Percentiles rank a stretch among this genome's conserved stretches.
phyloP scores from a whole-genome alignment of 2,329 filamentous ascomycete species.

The Nigrograna mackinnonii region DNA sequence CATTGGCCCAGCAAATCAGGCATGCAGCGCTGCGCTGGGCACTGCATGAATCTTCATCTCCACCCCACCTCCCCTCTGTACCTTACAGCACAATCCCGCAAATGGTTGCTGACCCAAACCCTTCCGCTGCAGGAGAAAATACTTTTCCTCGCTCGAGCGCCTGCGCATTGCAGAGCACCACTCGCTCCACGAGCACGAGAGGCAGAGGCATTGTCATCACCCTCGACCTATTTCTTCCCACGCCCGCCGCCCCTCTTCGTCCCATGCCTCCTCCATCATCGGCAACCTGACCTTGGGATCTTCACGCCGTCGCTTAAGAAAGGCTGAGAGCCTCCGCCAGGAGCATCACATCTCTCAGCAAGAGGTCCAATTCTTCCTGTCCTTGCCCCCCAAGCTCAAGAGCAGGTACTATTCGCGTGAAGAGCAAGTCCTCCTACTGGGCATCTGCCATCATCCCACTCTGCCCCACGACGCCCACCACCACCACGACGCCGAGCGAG shows the following conservation, averaged over 20 bases:
- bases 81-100: slow-evolving; percentile 25
- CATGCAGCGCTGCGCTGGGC: slow-evolving; percentile 15
- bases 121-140: slow-evolving; percentile 56
- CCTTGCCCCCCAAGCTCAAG: slow-evolving; percentile 73
- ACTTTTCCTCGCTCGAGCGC: slow-evolving; percentile 74
- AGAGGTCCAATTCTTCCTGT: slow-evolving; percentile 70
- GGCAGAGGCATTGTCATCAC: no score
- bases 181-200: slow-evolving; percentile 28
- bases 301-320: slow-evolving; percentile 31
- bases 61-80: slow-evolving; percentile 26
- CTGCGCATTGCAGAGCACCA: slow-evolving; percentile 65
- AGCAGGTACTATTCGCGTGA: slow-evolving; percentile 71
- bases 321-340: slow-evolving; percentile 33
- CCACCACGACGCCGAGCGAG: slow-evolving; percentile 14
- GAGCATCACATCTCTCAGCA: slow-evolving; percentile 50
- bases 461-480: slow-evolving; percentile 2
- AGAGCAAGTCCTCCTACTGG: slow-evolving; percentile 67
- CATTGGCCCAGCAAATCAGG: slow-evolving; percentile 18
- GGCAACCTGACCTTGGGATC: slow-evolving; percentile 22
- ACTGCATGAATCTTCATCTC: slow-evolving; percentile 26
- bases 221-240: slow-evolving; percentile 32
- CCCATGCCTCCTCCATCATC: slow-evolving; percentile 15
- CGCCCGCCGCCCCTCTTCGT: slow-evolving; percentile 21
- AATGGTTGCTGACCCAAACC: slow-evolving; percentile 16
- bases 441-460: slow-evolving; percentile 51